Percentiles rank a stretch among this genome's conserved stretches.
These are phyloP conservation scores for Puccinia coronata DNA, from an alignment of 1,284 basidiomycete species.

Conservation along the genomic window DNA sequence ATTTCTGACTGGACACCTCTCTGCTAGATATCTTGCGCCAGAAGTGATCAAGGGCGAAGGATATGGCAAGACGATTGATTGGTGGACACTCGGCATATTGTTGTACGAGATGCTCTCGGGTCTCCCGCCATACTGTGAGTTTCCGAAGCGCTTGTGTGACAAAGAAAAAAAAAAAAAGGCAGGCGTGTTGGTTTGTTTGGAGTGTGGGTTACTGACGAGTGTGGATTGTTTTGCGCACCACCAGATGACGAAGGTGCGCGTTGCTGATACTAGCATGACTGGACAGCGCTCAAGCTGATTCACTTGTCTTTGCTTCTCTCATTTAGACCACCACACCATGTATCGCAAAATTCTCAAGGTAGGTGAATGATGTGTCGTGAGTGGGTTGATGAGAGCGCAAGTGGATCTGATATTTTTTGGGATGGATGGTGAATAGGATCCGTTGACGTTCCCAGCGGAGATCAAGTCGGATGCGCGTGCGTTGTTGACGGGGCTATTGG, in stretches of 20 bases:
- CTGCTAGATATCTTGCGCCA: constrained; percentile 59
- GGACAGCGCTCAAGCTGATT: background rate
- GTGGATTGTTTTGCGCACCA: background rate
- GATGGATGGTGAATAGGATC: constrained; percentile 13
- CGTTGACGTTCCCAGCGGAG: constrained; percentile 45
- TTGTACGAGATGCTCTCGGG: constrained; percentile 60
- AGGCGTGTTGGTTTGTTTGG: background rate
- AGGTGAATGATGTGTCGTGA: too few relatives aligned
- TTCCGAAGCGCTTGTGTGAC: background rate
- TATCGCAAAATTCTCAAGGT: constrained; percentile 50
- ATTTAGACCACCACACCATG: constrained; percentile 49
- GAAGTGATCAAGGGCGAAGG: constrained; percentile 59
- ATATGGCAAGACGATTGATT: constrained; percentile 59
- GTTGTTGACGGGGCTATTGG: constrained; percentile 85
- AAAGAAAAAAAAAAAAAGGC: too few relatives aligned
- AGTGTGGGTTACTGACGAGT: background rate
- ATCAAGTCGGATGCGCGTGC: constrained; percentile 84
- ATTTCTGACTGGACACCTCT: constrained; percentile 46
- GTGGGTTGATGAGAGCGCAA: too few relatives aligned
- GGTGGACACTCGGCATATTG: constrained; percentile 60
- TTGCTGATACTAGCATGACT: background rate
- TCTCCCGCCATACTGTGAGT: constrained; percentile 58
- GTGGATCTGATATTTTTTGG: background rate
- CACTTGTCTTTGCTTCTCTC: background rate
- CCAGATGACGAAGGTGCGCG: constrained; percentile 47